These are phyloP conservation scores for Ajuga reptans DNA, from an alignment of 305 asterid genomes.

Conservation along the genomic window DNA sequence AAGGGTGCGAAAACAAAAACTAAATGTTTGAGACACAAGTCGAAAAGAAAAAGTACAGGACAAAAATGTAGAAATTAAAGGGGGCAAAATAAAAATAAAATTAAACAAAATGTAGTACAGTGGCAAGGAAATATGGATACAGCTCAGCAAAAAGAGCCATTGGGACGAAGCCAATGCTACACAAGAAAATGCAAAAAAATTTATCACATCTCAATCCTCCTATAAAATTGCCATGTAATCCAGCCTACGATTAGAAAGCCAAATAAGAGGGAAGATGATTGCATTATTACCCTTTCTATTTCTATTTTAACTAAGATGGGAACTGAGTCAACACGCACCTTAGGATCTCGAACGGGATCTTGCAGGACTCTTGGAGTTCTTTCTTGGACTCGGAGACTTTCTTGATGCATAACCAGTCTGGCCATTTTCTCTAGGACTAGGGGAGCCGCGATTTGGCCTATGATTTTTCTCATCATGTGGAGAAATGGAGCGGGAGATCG, in stretches of 20 bases:
- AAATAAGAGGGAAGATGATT: background rate
- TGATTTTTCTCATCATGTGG: conserved; percentile 32
- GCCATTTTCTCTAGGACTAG: conserved; percentile 40
- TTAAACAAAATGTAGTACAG: too few species aligned
- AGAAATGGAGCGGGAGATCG: conserved; percentile 42
- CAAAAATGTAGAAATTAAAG: background rate
- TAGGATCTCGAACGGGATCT: conserved; percentile 45
- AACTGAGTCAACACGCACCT: conserved; percentile 23
- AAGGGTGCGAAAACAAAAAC: too few species aligned
- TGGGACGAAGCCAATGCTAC: background rate
- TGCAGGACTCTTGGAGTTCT: conserved; percentile 24
- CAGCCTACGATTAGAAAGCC: background rate
- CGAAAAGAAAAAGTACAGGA: background rate
- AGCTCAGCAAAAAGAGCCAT: background rate
- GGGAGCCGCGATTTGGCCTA: conserved; percentile 25
- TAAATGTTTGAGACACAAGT: background rate
- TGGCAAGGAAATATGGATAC: background rate
- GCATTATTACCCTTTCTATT: background rate
- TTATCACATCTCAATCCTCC: background rate
- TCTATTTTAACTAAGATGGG: background rate
- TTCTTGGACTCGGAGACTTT: conserved; percentile 36
- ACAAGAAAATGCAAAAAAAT: background rate
- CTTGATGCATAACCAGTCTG: conserved; percentile 26
- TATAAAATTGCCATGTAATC: background rate
- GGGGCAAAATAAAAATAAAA: too few species aligned